Evolutionary conservation across 2,329 filamentous ascomycete genomes (phyloP).

Genomic region (Thielaviopsis punctulata): DNA sequence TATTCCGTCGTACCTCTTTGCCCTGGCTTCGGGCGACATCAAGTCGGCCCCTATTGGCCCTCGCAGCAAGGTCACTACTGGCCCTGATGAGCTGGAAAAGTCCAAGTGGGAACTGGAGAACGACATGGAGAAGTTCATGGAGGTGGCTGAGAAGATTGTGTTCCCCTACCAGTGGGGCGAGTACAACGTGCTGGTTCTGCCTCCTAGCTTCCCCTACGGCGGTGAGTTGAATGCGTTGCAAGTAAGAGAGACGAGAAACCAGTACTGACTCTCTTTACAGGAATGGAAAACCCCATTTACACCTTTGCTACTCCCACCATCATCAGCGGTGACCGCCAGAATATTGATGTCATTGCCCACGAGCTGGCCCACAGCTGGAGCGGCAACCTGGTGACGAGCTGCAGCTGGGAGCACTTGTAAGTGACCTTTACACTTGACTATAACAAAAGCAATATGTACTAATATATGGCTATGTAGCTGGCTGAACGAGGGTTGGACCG

Average conservation of each 20-base stretch:
- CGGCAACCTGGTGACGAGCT: constrained; percentile 66
- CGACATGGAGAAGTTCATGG: constrained; percentile 83
- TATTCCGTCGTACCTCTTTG: constrained; percentile 88
- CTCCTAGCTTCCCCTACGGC: constrained; percentile 79
- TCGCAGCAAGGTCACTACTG: constrained; percentile 68
- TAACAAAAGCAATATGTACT: not conserved
- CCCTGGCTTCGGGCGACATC: constrained; percentile 75
- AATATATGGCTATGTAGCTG: constrained; percentile 31
- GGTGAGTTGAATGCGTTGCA: constrained; percentile 27
- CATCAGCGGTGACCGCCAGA: constrained; percentile 78
- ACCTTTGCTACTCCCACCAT: constrained; percentile 93
- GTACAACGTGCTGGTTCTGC: constrained; percentile 84
- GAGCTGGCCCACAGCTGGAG: constrained; percentile 67
- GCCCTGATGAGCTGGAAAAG: constrained; percentile 67
- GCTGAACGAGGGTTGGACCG: constrained; percentile 76
- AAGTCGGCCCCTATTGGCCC: constrained; percentile 73
- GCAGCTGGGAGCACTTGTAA: constrained; percentile 67
- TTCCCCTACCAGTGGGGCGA: constrained; percentile 88
- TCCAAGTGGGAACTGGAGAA: constrained; percentile 84
- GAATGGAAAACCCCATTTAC: constrained; percentile 85
- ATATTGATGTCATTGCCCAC: constrained; percentile 91
- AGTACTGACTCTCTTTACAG: too few relatives aligned
- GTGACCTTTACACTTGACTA: constrained; percentile 15
- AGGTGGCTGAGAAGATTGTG: constrained; percentile 63
- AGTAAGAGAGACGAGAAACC: not conserved